phyloP scores from a whole-genome alignment of 768 basidiomycete species.

The Termitomyces sp. region DNA sequence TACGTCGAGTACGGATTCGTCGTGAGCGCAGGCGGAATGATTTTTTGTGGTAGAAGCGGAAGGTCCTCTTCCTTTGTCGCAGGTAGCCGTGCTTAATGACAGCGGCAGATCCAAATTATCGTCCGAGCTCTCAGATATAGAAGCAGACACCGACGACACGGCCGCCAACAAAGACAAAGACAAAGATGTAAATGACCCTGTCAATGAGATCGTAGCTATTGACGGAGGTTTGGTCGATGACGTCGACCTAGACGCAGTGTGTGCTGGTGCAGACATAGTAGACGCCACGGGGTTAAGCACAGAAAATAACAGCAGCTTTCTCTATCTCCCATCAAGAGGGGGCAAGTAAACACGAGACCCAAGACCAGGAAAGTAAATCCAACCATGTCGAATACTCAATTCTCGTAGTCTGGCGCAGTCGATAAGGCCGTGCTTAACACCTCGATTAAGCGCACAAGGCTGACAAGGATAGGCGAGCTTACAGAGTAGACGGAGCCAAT shows the following conservation, averaged over 20 bases:
- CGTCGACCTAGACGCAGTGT: constrained; percentile 13
- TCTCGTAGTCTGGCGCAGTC: no score
- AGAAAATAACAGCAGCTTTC: no score
- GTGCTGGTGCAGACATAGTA: constrained; percentile 2
- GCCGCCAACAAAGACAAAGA: constrained; percentile 1
- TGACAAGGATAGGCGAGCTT: no score
- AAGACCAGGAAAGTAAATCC: no score
- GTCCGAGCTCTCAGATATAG: constrained; percentile 2
- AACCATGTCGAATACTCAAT: no score
- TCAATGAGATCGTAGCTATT: background rate
- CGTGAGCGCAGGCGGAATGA: constrained; percentile 27
- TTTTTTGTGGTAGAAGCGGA: constrained; percentile 2
- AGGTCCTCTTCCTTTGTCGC: background rate
- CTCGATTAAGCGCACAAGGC: no score
- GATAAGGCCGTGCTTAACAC: no score
- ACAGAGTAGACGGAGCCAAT: no score
- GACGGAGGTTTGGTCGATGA: constrained; percentile 8
- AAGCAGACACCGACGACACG: constrained; percentile 7
- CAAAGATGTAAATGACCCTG: constrained; percentile 7
- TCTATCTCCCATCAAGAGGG: no score
- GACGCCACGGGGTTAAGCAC: no score
- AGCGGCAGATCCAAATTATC: background rate
- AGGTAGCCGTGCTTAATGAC: background rate
- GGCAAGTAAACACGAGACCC: no score
- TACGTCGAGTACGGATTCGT: background rate